Conservation (phyloP, 2,329 filamentous ascomycete genomes). For the Tolypocladium amazonense region DNA sequence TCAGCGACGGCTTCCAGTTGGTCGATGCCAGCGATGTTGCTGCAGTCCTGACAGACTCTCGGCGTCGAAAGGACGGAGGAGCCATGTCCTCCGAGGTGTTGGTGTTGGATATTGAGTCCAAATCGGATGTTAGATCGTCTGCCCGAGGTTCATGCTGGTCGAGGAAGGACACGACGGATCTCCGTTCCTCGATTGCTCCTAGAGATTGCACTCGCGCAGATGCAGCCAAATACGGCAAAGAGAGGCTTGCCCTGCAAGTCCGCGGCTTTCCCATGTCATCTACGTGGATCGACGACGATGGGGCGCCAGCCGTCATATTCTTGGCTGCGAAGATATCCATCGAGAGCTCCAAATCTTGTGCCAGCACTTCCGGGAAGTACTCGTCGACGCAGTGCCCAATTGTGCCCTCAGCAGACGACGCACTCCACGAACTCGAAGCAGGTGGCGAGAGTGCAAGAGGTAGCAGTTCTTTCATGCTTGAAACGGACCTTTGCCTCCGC, state of each 20-base stretch:
- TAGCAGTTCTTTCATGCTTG: constrained; percentile 27
- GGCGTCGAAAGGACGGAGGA: constrained; percentile 20
- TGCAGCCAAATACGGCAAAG: constrained; percentile 17
- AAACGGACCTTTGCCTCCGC: constrained; percentile 21
- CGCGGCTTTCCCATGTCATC: constrained; percentile 12
- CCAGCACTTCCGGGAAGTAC: constrained; percentile 47
- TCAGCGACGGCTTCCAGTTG: constrained; percentile 15
- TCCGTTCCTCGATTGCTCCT: constrained; percentile 23
- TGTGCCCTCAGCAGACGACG: constrained; percentile 12
- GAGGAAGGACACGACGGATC: constrained; percentile 24
- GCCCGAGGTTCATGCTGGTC: constrained; percentile 10
- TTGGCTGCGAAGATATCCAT: constrained; percentile 35
- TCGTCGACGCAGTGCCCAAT: constrained; percentile 22
- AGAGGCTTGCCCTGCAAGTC: constrained; percentile 4
- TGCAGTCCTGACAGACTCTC: constrained; percentile 23
- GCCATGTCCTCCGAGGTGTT: constrained; percentile 20
- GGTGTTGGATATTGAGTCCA: constrained; percentile 17
- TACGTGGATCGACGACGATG: constrained; percentile 24
- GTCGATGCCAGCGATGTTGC: constrained; percentile 24
- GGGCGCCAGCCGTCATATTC: constrained; percentile 41
- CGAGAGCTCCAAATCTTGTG: constrained; percentile 40
- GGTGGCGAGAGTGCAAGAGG: constrained; percentile 23
- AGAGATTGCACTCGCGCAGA: constrained; percentile 19
- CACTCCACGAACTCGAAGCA: constrained; percentile 11
- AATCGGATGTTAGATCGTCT: constrained; percentile 20